Conservation (phyloP, 805 yeast genomes). For the Pichia scutulata region DNA sequence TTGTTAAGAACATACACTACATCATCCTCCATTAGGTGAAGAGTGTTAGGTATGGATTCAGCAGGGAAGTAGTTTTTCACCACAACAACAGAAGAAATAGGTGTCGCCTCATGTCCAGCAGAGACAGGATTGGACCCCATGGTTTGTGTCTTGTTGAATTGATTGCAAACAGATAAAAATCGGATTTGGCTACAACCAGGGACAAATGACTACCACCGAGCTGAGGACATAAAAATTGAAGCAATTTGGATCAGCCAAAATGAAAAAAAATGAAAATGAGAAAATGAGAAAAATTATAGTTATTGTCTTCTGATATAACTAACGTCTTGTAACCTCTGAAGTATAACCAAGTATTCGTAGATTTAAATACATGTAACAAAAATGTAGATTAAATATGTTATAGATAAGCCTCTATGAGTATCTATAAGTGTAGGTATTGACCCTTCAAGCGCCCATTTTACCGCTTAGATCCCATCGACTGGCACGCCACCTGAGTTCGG, state of each 20-base stretch:
- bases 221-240: background rate
- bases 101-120: background rate
- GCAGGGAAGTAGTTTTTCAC: conserved; percentile 51
- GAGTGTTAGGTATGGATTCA: conserved; percentile 39
- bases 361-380: too few relatives aligned
- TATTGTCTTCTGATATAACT: too few relatives aligned
- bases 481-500: too few relatives aligned
- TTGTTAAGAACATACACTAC: conserved; percentile 62
- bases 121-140: background rate
- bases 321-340: too few relatives aligned
- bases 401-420: too few relatives aligned
- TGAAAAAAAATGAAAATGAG: background rate
- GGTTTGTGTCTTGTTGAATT: background rate
- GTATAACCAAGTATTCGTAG: too few relatives aligned
- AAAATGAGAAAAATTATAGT: background rate
- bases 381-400: too few relatives aligned
- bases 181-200: too few relatives aligned
- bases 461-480: too few relatives aligned
- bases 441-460: too few relatives aligned
- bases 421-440: too few relatives aligned
- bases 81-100: conserved; percentile 35
- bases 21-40: conserved; percentile 57
- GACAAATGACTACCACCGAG: too few relatives aligned
- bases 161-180: background rate
- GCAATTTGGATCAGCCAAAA: background rate